Base-by-base conservation (phyloP, 192 early-diverging fungal genomes). In the Backusella circina region DNA sequence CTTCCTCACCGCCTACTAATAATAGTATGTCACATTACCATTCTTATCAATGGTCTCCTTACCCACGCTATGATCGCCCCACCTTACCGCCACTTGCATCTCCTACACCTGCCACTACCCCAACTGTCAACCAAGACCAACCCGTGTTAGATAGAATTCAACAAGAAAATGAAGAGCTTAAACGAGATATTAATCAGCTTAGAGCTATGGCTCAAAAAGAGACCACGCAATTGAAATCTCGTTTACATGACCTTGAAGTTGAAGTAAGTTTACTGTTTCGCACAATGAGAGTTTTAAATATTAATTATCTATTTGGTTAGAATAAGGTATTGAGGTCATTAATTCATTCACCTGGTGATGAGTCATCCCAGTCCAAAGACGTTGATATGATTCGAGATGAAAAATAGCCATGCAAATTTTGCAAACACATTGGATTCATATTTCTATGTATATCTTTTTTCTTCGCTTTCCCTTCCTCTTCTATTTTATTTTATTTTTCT, bases 171-270 rank as follows among this genome's bases (percentile, higher is more conserved):
- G 69, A 47, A 26, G 69, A 70, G 31, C 37, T 70, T 15, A 70
- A 70, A 47, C 69, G 69, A 26, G 69, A 70, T 28, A 41, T 70
- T 41, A 47, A 70, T 37, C 69, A 70, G 39, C 33, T 70, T 30
- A 70, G 69, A 70, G 10, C 54, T 10, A 65, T 65, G 61, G 73
- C 73, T 30, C 33, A 66, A 5, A 74, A 57, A 35, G 71, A 72
- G 26, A 31, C 44, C 15, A 9, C 15, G 6, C 28, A 37, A 6
- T 39, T 66, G 13, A 66, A 74, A 32, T 66, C 64, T 7, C 57
- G 64, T 28, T 33, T 74, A n/a, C 73, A 74, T 65, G 73, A 74
- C 16, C 35, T 74, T 23, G 73, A 65, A 65, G 64, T 74, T 39
- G 73, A 74, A 32, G 71, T 72, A 72, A 72, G 39, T 41, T 18